A percentile compares a stretch with the other conserved stretches of the same genome.
These are phyloP conservation scores for Solanum ossicruentum DNA, from an alignment of 257 asterid genomes.

Conservation along the genomic window DNA sequence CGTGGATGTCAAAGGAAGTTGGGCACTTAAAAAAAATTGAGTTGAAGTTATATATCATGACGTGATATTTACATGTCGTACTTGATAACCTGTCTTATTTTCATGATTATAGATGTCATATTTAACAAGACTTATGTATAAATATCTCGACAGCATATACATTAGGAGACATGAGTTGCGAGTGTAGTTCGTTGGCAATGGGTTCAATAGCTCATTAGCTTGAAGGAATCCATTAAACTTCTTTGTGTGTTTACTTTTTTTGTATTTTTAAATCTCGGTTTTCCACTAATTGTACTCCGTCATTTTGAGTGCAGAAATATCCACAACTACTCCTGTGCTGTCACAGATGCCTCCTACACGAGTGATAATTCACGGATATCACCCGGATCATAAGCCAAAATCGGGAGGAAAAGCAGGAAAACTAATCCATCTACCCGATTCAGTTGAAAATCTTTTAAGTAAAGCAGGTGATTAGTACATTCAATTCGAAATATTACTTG, in stretches of 20 bases:
- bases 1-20: background rate
- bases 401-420: conserved; percentile 49
- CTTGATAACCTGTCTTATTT: background rate
- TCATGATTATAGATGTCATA: background rate
- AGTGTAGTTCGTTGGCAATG: background rate
- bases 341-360: conserved; percentile 30
- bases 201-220: background rate
- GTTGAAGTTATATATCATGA: background rate
- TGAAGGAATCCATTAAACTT: background rate
- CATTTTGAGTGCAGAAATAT: conserved; percentile 23
- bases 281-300: background rate
- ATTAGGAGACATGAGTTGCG: background rate
- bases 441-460: conserved; percentile 52
- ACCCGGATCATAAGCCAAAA: conserved; percentile 38
- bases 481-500: background rate
- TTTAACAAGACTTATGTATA: background rate
- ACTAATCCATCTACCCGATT: conserved; percentile 74
- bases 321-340: conserved; percentile 3
- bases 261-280: background rate
- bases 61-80: too few species aligned
- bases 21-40: background rate
- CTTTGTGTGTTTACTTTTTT: background rate
- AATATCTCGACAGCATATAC: background rate
- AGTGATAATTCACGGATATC: conserved; percentile 79
- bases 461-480: conserved; percentile 41